Evolutionary conservation across 441 rosid genomes (phyloP), one percentile per base, ranked within the genome.

Genomic region (Sinapis alba): DNA sequence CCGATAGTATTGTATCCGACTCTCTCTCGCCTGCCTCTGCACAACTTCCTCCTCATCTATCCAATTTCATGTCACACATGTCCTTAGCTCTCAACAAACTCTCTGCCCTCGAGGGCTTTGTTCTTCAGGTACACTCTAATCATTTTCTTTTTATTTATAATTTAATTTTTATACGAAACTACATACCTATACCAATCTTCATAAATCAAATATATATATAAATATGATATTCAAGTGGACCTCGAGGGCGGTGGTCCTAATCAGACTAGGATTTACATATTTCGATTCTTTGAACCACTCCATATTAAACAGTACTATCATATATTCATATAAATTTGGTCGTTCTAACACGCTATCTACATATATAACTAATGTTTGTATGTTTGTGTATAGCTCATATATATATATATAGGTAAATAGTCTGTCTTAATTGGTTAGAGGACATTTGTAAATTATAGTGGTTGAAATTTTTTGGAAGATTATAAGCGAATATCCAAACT

Each of bases 1-100:
- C 92, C 7, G 93, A 96, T 54, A 89, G 93, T 65, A 91, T 96
- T 47, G 81, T 97, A 50, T 88, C 97, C 0, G 99, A 93, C 43
- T 86, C 99, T 6, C 79, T 96, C 60, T 84, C 86, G 78, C 81
- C 78, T 67, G 71, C 76, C 30, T 68, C 81, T n/a, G 61, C 78
- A 62, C 75, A 56, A 73, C 68, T 68, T 56, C 91, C 97, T 67
- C 92, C 97, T 6, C 91, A 89, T 83, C 84, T 93, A 90, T 86
- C 89, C 23, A 96, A 91, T 82, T 93, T 89, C 86, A 93, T 96
- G 98, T 87, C 92, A 50, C 98, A 91, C 60, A 96, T 96, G 99
- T 92, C 99, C 61, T 53, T 87, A 3, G 99, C 98, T 79, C 88
- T 96, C 81, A 93, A 79, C 90, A 96, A 96, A 84, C 98, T 96